Evolutionary conservation across 2,329 filamentous ascomycete genomes (phyloP), one percentile per base, ranked within the genome.

Genomic region (Pseudonectria buxi): DNA sequence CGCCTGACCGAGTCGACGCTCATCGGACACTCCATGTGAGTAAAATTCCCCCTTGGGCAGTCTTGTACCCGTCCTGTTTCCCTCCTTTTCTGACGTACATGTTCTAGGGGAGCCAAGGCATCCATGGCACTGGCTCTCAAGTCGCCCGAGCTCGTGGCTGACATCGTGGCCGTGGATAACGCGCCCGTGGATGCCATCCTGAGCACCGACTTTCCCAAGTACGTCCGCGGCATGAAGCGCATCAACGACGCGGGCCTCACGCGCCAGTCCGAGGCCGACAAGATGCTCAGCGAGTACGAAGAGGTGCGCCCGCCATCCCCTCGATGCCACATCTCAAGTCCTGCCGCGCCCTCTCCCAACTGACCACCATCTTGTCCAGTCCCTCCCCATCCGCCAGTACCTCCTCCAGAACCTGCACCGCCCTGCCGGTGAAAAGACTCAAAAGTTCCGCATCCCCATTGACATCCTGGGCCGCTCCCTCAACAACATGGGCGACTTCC

Each of bases 11-110:
- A 83, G 18, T 71, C 81, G 2, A 87, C 84, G 0, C 65, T 96
- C 18, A 92, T 96, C 52, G 90, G 90, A 0, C 92, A 96, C 63
- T 95, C 87, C 2, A 96, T 96, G 90, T 85, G 62, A 53, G 73
- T 51, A 16, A 27, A 14, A 13, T 14, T 26, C 16, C 34, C 22
- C n/a, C 14, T 7, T 10, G 5, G 5, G 18, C 18, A 6, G 5
- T 22, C 9, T 18, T 35, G 9, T 15, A 24, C 7, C 15, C 5
- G n/a, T 11, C 3, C 9, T 14, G 24, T n/a, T 11, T 13, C 16
- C 15, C 31, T 13, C 13, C 14, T 18, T 12, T 12, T 15, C 7
- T 33, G 7, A 35, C 14, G 26, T 13, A 25, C 22, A 31, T 33
- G 5, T 9, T 24, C 25, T 5, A 84, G 80, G 82, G 90, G 92